Evolutionary conservation across 2,329 filamentous ascomycete genomes (phyloP).

Genomic region (Seiridium cupressi): DNA sequence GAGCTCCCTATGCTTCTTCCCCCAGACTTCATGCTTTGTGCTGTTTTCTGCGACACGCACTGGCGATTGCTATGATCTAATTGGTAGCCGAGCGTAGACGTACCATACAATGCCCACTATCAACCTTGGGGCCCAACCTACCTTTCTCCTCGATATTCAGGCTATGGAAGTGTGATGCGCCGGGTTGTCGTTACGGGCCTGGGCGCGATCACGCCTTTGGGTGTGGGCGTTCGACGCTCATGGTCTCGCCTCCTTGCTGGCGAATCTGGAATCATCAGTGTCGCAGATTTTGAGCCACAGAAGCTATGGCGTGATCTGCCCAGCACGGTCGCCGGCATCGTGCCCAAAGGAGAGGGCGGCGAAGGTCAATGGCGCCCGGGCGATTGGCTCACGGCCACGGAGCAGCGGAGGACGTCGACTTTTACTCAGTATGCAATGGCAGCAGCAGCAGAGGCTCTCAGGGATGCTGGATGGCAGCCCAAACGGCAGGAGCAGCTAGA

Average conservation of each 20-base stretch:
- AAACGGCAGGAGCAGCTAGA: slow-evolving; percentile 61
- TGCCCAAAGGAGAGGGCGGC: slow-evolving; percentile 56
- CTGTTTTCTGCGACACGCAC: background rate
- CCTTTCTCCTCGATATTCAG: background rate
- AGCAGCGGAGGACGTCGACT: slow-evolving; percentile 77
- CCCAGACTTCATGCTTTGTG: background rate
- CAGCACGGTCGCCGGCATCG: slow-evolving; percentile 80
- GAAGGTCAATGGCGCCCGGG: slow-evolving; percentile 46
- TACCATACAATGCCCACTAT: background rate
- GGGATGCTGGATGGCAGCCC: slow-evolving; percentile 77
- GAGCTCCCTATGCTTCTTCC: too few relatives aligned
- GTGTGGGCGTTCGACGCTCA: slow-evolving; percentile 72
- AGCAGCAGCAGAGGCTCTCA: slow-evolving; percentile 80
- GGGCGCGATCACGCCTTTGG: slow-evolving; percentile 79
- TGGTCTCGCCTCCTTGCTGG: slow-evolving; percentile 81
- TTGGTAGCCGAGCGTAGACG: background rate
- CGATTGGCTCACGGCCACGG: slow-evolving; percentile 52
- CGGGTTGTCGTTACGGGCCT: slow-evolving; percentile 83
- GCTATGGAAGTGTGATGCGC: slow-evolving; percentile 50
- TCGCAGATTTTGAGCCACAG: slow-evolving; percentile 57
- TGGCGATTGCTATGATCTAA: background rate
- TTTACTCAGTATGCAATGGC: slow-evolving; percentile 92
- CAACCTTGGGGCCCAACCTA: background rate
- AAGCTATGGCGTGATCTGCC: slow-evolving; percentile 69
- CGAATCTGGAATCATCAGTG: slow-evolving; percentile 76